Percentiles rank a stretch among this genome's conserved stretches.
phyloP scores from a whole-genome alignment of 78 protist species.

The Dictyostelium purpureum region DNA sequence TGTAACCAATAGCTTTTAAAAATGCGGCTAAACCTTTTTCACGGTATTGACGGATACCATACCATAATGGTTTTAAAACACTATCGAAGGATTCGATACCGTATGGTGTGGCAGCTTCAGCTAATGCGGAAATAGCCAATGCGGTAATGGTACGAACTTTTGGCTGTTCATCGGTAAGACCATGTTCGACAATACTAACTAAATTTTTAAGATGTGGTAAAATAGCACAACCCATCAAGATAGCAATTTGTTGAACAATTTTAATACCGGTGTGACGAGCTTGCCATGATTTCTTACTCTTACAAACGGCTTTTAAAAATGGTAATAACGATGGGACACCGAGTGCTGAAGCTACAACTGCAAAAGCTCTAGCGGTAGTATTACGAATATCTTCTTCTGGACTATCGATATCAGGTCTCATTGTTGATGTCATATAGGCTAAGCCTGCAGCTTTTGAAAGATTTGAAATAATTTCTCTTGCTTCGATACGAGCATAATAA shows the following conservation, averaged over 20 bases:
- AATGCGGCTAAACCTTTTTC: constrained; percentile 98
- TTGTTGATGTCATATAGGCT: constrained; percentile 97
- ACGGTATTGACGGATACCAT: constrained; percentile 89
- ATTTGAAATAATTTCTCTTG: constrained; percentile 98
- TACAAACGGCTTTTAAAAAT: constrained; percentile 98
- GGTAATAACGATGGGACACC: constrained; percentile 97
- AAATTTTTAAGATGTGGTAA: constrained; percentile 95
- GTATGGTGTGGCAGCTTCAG: constrained; percentile 99
- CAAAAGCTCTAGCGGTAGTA: constrained; percentile 99
- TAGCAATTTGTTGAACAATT: constrained; percentile 98
- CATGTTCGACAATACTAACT: constrained; percentile 93
- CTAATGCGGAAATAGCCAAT: constrained; percentile 97
- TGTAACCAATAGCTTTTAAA: constrained; percentile 98
- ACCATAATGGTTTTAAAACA: constrained; percentile 97
- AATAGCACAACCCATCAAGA: constrained; percentile 97
- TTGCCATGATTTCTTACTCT: constrained; percentile 96
- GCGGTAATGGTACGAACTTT: constrained; percentile 97
- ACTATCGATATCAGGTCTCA: constrained; percentile 98
- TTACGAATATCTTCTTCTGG: constrained; percentile 97
- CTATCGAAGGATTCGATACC: constrained; percentile 97
- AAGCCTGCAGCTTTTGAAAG: constrained; percentile 99
- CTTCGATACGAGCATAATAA: constrained; percentile 98
- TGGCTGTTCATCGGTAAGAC: constrained; percentile 91
- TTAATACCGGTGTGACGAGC: constrained; percentile 99
- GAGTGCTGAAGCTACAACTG: constrained; percentile 98